phyloP scores from a whole-genome alignment of 2,329 filamentous ascomycete genomes.

The Incumbomyces delicatus region DNA sequence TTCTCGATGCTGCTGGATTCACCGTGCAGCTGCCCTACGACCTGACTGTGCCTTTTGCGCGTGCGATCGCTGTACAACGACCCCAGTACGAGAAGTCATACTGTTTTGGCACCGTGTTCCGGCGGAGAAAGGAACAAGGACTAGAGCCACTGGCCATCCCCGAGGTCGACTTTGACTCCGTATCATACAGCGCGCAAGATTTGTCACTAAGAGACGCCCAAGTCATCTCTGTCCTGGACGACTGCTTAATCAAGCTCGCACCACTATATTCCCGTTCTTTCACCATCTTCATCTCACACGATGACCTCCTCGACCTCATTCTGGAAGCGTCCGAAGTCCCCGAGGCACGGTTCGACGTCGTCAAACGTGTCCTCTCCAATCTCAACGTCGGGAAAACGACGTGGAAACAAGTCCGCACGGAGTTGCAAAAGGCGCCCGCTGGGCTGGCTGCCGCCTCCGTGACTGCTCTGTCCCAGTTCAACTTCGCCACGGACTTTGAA shows the following conservation, averaged over 20 bases:
- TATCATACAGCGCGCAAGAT: conserved; percentile 73
- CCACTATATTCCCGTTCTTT: conserved; percentile 61
- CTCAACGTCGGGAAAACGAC: conserved; percentile 71
- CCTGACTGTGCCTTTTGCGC: conserved; percentile 77
- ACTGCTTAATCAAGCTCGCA: conserved; percentile 74
- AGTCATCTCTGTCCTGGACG: conserved; percentile 86
- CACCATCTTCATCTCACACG: conserved; percentile 87
- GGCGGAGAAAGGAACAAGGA: conserved; percentile 60
- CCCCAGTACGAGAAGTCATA: conserved; percentile 61
- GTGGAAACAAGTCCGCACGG: conserved; percentile 73
- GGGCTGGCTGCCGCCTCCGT: conserved; percentile 81
- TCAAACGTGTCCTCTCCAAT: conserved; percentile 77
- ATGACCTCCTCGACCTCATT: conserved; percentile 74
- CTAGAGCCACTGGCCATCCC: conserved; percentile 74
- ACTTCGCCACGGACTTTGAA: conserved; percentile 57
- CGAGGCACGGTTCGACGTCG: conserved; percentile 53
- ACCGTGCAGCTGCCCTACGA: conserved; percentile 83
- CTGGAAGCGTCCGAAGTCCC: conserved; percentile 82
- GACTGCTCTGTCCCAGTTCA: conserved; percentile 81
- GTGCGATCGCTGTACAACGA: conserved; percentile 60
- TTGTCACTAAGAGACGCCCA: conserved; percentile 86
- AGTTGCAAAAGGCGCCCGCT: conserved; percentile 62
- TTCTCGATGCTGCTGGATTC: conserved; percentile 77
- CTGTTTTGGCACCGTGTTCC: conserved; percentile 78
- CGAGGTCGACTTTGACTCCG: conserved; percentile 92